Evolutionary conservation across 2,329 filamentous ascomycete genomes (phyloP), one percentile per base, ranked within the genome.

Genomic region (Sarocladium brachiariae): DNA sequence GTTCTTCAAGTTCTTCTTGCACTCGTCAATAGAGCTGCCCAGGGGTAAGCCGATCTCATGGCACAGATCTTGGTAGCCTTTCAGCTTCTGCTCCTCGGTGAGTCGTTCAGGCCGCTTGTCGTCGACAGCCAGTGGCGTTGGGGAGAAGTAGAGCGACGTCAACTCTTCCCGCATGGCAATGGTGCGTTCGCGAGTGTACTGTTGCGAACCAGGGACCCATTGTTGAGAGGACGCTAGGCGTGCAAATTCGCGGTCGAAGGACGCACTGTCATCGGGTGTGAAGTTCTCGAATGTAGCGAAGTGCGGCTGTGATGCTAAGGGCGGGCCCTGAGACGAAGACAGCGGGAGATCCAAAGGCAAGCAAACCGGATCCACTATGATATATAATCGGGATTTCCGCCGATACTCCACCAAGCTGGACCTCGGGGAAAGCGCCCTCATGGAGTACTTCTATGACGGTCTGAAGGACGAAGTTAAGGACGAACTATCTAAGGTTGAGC

Each of bases 181-280:
- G 23, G 64, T 65, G 53, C 64, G 63, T 53, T 66, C 54, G 19
- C 48, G 53, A 6, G 39, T 55, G 51, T 63, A 64, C 25, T 57
- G 14, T 41, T 62, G 61, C 3, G 60, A 61, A 18, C 63, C 60
- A 16, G 58, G 57, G 27, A 57, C 45, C 61, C 61, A 64, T 23
- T 59, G 19, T 50, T 65, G 63, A 3, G 64, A 65, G 2, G 59
- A 62, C 3, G 63, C 62, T 46, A 65, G 61, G 35, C 64, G 61
- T 7, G 53, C 50, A 39, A 65, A 66, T 46, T 66, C 61, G 21
- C 62, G 7, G 38, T 65, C 60, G 30, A 67, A 66, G 0, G 61
- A 54, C 14, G 63, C 60, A 39, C 41, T 51, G 16, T 58, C 55
- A 52, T 64, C 49, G 39, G 63, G 60, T 2, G 51, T 56, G 53